These are phyloP conservation scores for Chaetomium strumarium DNA, from an alignment of 2,329 filamentous ascomycete genomes.

Conservation along the genomic window DNA sequence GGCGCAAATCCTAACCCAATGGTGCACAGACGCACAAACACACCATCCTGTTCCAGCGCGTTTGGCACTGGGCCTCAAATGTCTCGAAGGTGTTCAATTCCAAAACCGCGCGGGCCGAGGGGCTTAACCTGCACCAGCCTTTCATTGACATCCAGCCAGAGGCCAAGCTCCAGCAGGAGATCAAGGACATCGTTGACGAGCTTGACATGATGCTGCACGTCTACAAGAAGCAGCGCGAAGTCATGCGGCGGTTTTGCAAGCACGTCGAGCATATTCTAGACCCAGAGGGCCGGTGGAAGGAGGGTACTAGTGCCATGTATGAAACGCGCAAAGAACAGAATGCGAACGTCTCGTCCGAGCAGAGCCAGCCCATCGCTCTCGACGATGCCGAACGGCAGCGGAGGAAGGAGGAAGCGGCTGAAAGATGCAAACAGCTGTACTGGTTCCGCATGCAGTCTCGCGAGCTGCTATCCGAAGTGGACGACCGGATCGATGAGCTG, in stretches of 20 bases:
- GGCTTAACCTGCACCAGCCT: slow-evolving; percentile 4
- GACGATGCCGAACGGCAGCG: neutral
- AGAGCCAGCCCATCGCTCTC: neutral
- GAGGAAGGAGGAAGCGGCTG: neutral
- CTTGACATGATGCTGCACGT: slow-evolving; percentile 42
- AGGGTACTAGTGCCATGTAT: slow-evolving; percentile 5
- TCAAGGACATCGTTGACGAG: slow-evolving; percentile 44
- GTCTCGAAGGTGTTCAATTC: slow-evolving; percentile 16
- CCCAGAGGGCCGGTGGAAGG: slow-evolving; percentile 10
- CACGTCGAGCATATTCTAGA: slow-evolving; percentile 20
- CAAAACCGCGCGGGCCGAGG: slow-evolving; percentile 8
- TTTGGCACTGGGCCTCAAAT: slow-evolving; percentile 32
- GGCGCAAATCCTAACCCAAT: neutral
- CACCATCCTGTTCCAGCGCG: slow-evolving; percentile 28
- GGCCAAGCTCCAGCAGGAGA: slow-evolving; percentile 35
- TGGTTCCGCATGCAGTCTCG: slow-evolving; percentile 17
- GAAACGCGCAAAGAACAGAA: neutral
- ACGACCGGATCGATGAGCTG: slow-evolving; percentile 30
- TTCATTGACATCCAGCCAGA: slow-evolving; percentile 19
- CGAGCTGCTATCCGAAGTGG: slow-evolving; percentile 26
- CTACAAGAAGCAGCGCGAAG: slow-evolving; percentile 31
- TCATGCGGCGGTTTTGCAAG: slow-evolving; percentile 28
- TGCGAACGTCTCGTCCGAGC: neutral
- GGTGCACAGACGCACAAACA: slow-evolving; percentile 15
- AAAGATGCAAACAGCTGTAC: slow-evolving; percentile 5